Evolutionary conservation across 176 grass and related monocot species (phyloP).

Genomic region (Carex parvula): DNA sequence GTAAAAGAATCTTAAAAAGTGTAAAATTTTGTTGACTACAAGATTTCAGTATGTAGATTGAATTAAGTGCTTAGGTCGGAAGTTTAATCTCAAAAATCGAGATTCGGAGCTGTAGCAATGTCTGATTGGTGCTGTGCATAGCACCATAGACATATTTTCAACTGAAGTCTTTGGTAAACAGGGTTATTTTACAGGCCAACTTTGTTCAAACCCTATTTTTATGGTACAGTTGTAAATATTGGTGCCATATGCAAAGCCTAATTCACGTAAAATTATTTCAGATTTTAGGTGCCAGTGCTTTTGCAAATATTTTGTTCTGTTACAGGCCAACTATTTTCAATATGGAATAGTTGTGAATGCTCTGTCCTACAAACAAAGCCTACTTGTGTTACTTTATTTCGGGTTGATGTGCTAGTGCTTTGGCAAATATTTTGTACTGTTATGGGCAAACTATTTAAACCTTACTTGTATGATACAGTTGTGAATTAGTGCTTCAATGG

Average conservation of each 20-base stretch:
- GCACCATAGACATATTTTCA: background rate
- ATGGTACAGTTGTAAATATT: background rate
- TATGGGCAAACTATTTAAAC: background rate
- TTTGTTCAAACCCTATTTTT: background rate
- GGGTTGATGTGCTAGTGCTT: too few species aligned
- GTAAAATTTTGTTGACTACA: background rate
- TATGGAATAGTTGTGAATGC: background rate
- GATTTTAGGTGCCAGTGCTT: background rate
- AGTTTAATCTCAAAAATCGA: background rate
- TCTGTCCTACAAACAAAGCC: background rate
- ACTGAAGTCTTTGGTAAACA: background rate
- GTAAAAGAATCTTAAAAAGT: background rate
- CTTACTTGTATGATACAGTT: background rate
- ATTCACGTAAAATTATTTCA: background rate
- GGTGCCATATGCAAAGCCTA: background rate
- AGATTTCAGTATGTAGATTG: background rate
- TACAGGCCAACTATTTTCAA: background rate
- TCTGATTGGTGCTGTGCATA: background rate
- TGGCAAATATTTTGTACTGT: background rate
- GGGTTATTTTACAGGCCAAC: background rate
- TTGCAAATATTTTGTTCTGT: slow-evolving; percentile 2
- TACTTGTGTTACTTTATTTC: background rate
- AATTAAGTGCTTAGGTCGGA: background rate
- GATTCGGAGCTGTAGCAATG: background rate
- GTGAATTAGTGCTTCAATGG: background rate